Conservation (phyloP, 1,284 basidiomycete genomes). For the Leccinum fuscescens region DNA sequence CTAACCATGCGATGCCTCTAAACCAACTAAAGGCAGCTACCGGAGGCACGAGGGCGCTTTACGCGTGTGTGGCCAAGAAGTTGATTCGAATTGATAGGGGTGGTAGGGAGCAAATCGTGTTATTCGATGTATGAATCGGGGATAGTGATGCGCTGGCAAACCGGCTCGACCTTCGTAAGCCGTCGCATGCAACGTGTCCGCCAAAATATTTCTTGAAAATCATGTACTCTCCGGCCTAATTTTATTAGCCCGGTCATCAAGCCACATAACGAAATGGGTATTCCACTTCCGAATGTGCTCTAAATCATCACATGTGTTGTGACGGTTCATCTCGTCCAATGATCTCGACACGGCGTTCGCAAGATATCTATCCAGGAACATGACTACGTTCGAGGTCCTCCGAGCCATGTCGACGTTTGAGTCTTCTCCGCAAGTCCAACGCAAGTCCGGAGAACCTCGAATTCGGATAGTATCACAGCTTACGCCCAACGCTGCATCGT, state of each 20-base stretch:
- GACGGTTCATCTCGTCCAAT: too few species aligned
- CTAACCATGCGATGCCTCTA: constrained; percentile 57
- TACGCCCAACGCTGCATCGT: neutral
- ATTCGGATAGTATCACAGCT: neutral
- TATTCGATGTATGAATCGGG: constrained; percentile 52
- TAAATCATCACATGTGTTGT: neutral
- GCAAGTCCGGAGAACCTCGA: neutral
- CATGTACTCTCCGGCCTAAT: neutral
- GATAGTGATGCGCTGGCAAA: neutral
- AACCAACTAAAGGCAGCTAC: constrained; percentile 61
- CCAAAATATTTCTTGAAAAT: neutral
- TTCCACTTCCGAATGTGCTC: neutral
- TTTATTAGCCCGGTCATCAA: neutral
- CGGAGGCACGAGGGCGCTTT: constrained; percentile 54
- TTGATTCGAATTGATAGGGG: constrained; percentile 72
- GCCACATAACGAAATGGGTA: neutral
- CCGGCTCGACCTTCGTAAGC: neutral
- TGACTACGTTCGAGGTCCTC: neutral
- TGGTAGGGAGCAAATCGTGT: constrained; percentile 67
- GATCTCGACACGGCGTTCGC: neutral
- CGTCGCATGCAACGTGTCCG: neutral
- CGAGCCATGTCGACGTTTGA: neutral
- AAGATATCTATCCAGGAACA: neutral
- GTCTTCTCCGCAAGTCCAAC: neutral
- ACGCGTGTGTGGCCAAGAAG: constrained; percentile 70